Evolutionary conservation across 164 flowering plant genomes (phyloP).

Genomic region (Tetrastigma voinierianum): DNA sequence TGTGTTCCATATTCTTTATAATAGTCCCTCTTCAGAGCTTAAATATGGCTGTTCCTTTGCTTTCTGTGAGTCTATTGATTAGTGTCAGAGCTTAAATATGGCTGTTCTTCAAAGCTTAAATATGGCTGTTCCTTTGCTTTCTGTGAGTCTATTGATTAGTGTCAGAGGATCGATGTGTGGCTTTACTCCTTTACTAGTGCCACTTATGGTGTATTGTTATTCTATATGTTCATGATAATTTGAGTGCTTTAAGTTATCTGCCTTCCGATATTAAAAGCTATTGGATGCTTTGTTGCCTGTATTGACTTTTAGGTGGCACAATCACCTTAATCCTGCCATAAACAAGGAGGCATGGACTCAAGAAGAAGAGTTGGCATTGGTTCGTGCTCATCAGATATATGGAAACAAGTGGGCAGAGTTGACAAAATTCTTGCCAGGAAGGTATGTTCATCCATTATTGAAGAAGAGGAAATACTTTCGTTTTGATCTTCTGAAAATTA

Average conservation of each 20-base stretch:
- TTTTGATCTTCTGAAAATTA: background rate
- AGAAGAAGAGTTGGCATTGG: slow-evolving; percentile 85
- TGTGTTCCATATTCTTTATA: too few relatives aligned
- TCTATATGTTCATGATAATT: too few relatives aligned
- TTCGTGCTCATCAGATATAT: slow-evolving; percentile 87
- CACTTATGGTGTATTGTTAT: too few relatives aligned
- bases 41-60: too few relatives aligned
- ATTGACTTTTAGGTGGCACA: slow-evolving; percentile 77
- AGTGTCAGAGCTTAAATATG: too few relatives aligned
- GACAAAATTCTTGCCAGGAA: slow-evolving; percentile 89
- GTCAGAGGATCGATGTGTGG: too few relatives aligned
- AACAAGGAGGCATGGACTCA: slow-evolving; percentile 99
- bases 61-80: too few relatives aligned
- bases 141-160: too few relatives aligned
- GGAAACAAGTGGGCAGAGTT: slow-evolving; percentile 99
- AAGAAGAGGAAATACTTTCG: background rate
- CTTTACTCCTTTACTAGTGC: too few relatives aligned
- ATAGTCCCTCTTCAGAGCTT: too few relatives aligned
- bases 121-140: too few relatives aligned
- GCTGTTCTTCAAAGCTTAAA: too few relatives aligned
- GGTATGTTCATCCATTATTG: slow-evolving; percentile 38
- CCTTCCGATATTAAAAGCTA: background rate
- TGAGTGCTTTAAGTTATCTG: background rate
- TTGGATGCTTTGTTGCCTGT: background rate
- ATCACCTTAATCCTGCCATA: slow-evolving; percentile 93